These are phyloP conservation scores for Mastigamoeba balamuthi DNA, from an alignment of 78 protist genomes.

Conservation along the genomic window DNA sequence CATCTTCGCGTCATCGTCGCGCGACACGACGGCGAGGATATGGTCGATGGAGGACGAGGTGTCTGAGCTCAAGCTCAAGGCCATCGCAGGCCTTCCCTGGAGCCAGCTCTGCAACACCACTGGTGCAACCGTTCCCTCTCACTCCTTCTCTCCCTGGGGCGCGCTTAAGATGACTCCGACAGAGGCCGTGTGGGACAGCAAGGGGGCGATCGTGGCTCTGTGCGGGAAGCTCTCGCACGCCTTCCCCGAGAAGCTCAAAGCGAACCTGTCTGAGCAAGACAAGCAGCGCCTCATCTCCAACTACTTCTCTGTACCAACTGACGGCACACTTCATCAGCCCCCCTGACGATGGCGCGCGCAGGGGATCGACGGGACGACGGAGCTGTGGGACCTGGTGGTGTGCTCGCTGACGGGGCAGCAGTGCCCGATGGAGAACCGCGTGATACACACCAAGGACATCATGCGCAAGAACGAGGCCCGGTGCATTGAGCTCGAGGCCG, in stretches of 20 bases:
- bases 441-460: not conserved
- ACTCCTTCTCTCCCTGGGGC: not conserved
- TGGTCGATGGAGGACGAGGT: constrained; percentile 14
- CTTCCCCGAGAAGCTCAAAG: no score
- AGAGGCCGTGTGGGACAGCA: not conserved
- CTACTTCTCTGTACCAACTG: no score
- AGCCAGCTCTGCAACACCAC: not conserved
- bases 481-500: not conserved
- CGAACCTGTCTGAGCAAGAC: no score
- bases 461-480: not conserved
- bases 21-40: constrained; percentile 30
- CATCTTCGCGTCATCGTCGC: constrained; percentile 6
- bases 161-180: not conserved
- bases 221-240: no score
- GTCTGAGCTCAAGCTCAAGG: not conserved
- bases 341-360: no score
- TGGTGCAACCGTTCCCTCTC: not conserved
- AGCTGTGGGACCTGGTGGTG: not conserved
- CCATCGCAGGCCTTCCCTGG: not conserved
- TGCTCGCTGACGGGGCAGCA: not conserved
- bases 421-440: not conserved
- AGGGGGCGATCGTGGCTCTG: no score
- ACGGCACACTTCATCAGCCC: no score
- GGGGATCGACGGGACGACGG: not conserved
- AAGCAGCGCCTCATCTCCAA: no score